These are phyloP conservation scores for Pascua sp. DNA, from an alignment of 1,284 basidiomycete species.

Conservation along the genomic window DNA sequence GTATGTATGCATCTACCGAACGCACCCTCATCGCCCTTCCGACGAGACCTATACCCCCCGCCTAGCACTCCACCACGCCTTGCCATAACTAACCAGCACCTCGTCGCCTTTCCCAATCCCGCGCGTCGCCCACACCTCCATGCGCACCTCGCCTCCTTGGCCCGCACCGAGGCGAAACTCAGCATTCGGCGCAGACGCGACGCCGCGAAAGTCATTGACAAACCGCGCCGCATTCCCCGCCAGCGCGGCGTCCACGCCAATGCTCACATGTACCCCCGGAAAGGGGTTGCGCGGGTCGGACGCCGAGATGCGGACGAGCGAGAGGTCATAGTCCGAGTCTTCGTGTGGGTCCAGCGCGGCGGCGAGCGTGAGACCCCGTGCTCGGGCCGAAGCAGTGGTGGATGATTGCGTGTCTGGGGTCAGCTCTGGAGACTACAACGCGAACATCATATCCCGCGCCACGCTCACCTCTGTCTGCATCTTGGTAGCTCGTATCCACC, in stretches of 20 bases:
- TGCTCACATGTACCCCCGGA: slow-evolving; percentile 31
- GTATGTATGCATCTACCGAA: background rate
- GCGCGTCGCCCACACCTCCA: slow-evolving; percentile 66
- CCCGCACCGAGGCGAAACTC: slow-evolving; percentile 62
- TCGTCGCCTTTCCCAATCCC: slow-evolving; percentile 76
- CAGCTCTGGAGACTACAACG: no score
- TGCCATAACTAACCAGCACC: slow-evolving; percentile 86
- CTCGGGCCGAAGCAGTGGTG: no score
- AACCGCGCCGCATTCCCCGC: slow-evolving; percentile 84
- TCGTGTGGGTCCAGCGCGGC: slow-evolving; percentile 23
- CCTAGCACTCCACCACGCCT: slow-evolving; percentile 71
- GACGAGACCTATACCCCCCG: background rate
- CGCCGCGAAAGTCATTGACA: slow-evolving; percentile 80
- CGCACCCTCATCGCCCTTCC: no score
- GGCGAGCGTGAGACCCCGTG: background rate
- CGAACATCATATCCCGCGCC: background rate
- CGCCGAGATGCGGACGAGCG: slow-evolving; percentile 57
- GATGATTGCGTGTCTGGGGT: no score
- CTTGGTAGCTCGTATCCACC: slow-evolving; percentile 58
- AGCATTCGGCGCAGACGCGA: slow-evolving; percentile 65
- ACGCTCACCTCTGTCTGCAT: no score
- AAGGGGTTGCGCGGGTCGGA: slow-evolving; percentile 31
- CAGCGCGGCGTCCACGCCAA: slow-evolving; percentile 63
- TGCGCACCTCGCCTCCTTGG: slow-evolving; percentile 63
- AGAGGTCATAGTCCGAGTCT: slow-evolving; percentile 73